Evolutionary conservation across 768 basidiomycete genomes (phyloP).

Genomic region (Agrocybe chaxingu): DNA sequence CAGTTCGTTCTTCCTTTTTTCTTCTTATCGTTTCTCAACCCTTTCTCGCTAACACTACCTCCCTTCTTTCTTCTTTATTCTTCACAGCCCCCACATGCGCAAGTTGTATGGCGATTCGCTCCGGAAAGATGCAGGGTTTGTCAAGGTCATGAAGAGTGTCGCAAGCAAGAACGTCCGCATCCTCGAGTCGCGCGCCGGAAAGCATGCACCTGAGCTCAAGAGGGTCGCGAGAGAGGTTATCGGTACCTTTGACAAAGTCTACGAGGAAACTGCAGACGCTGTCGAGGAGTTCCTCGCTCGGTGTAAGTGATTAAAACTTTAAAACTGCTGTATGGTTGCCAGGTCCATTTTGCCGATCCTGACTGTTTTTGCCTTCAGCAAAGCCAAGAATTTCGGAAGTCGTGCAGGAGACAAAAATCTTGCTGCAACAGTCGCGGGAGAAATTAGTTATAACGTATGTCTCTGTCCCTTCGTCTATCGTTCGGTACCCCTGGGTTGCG

Average conservation of each 20-base stretch:
- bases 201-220: conserved; percentile 79
- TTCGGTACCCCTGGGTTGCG: not conserved
- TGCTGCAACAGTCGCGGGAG: conserved; percentile 89
- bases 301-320: conserved; percentile 50
- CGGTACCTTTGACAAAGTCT: conserved; percentile 94
- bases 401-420: conserved; percentile 87
- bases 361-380: conserved; percentile 43
- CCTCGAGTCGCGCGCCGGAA: conserved; percentile 72
- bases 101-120: conserved; percentile 92
- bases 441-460: conserved; percentile 88
- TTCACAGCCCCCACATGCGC: conserved; percentile 90
- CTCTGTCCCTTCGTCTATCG: not conserved
- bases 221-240: conserved; percentile 84
- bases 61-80: not conserved
- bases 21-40: conserved; percentile 1
- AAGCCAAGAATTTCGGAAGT: conserved; percentile 85
- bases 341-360: conserved; percentile 2
- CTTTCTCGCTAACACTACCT: not conserved
- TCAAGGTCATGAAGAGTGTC: conserved; percentile 95
- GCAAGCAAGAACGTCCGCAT: conserved; percentile 79
- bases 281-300: conserved; percentile 92
- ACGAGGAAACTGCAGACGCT: conserved; percentile 88
- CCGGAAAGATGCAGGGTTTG: conserved; percentile 94
- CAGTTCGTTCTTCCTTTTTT: conserved; percentile 53
- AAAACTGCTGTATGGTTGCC: not conserved